Evolutionary conservation across 805 yeast species (phyloP).

Genomic region (Myxozyma nipponensis): DNA sequence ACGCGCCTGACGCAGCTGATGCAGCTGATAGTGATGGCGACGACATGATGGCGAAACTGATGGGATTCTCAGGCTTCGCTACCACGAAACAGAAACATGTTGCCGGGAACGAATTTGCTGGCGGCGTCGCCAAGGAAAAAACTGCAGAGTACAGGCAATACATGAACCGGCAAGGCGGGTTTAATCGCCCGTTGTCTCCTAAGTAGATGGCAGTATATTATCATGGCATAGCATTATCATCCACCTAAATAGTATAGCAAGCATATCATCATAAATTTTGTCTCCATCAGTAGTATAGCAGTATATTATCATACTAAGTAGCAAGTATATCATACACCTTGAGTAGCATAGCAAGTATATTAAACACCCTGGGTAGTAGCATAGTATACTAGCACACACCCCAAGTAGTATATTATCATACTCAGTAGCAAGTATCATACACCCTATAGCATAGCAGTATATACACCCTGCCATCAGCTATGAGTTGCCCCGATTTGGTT

Average conservation of each 20-base stretch:
- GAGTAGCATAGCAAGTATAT: no score
- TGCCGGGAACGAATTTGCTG: constrained; percentile 37
- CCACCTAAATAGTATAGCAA: no score
- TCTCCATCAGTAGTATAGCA: no score
- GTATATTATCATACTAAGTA: no score
- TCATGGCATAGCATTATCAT: no score
- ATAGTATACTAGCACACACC: not conserved
- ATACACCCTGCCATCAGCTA: no score
- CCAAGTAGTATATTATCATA: not conserved
- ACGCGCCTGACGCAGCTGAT: constrained; percentile 2
- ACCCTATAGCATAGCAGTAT: no score
- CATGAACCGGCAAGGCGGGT: constrained; percentile 40
- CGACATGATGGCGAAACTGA: constrained; percentile 36
- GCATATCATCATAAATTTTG: no score
- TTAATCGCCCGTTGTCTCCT: constrained; percentile 39
- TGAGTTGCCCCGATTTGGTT: no score
- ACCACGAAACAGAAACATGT: constrained; percentile 44
- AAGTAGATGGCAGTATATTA: no score
- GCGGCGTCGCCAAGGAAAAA: constrained; percentile 33
- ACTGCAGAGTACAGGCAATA: constrained; percentile 41
- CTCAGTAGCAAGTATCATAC: no score
- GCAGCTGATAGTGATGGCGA: constrained; percentile 19
- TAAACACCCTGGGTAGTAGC: not conserved
- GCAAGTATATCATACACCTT: no score
- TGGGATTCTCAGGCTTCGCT: constrained; percentile 44